Evolutionary conservation across 495 filamentous ascomycete genomes (phyloP).

Genomic region (Patellaria atrata): DNA sequence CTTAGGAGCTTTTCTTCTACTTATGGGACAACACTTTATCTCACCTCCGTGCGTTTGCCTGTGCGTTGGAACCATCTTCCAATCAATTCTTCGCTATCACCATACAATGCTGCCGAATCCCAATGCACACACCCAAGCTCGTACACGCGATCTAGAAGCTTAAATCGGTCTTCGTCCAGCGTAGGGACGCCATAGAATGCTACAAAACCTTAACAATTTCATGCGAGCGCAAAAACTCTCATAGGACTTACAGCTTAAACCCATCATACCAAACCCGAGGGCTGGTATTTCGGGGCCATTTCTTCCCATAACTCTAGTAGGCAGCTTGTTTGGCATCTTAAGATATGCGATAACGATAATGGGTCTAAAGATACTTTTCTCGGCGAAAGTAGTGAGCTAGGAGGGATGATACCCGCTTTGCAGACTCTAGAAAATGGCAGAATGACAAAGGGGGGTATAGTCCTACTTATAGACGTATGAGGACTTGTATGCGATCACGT

Average conservation of each 20-base stretch:
- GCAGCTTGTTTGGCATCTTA: constrained; percentile 4
- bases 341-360: too few species aligned
- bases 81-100: constrained; percentile 39
- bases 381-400: too few species aligned
- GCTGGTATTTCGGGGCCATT: constrained; percentile 38
- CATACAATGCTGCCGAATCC: constrained; percentile 44
- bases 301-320: constrained; percentile 29
- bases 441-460: too few species aligned
- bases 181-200: constrained; percentile 30
- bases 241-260: constrained; percentile 27
- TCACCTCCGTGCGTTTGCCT: constrained; percentile 39
- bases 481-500: too few species aligned
- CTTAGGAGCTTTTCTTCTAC: too few species aligned
- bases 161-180: constrained; percentile 35
- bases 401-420: too few species aligned
- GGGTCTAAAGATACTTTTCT: too few species aligned
- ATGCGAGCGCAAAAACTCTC: too few species aligned
- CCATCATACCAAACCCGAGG: constrained; percentile 42
- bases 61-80: constrained; percentile 42
- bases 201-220: too few species aligned
- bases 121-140: constrained; percentile 42
- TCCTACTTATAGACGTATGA: too few species aligned
- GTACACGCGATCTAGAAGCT: constrained; percentile 38
- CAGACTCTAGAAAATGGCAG: too few species aligned
- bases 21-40: too few species aligned